Evolutionary conservation across 495 filamentous ascomycete species (phyloP), one percentile per base, ranked within the genome.

Genomic region (Emericellopsis terricola): DNA sequence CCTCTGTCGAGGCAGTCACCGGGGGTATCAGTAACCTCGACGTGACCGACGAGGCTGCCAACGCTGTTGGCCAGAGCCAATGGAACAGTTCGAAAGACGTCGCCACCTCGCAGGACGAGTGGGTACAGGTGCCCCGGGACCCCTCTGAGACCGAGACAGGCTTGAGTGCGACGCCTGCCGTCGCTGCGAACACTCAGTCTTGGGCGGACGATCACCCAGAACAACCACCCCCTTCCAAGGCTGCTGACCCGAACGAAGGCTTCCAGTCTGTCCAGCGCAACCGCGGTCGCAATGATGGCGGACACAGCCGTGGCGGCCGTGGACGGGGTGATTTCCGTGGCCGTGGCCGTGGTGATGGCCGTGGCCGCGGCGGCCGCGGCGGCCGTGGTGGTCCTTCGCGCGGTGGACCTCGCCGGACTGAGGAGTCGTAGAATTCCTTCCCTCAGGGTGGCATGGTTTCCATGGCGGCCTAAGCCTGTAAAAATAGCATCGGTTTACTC

Each of bases 121-220:
- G 75, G 76, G 74, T 85, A 32, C 70, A 82, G 30, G 51, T 57
- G 4, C 71, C 79, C 27, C 78, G 79, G 38, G 54, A 64, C 47
- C 71, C 80, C 24, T 59, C 70, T 23, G 82, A 91, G 52, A 77
- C 78, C 9, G 84, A 89, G 31, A 75, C 65, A 41, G 66, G 69
- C 13, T 45, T 71, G 9, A 48, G 64, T n/a, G 69, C 71, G 8
- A 73, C 68, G 6, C 64, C 73, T 16, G 71, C 68, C 15, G 58
- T 67, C 15, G 50, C 56, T 20, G 51, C 53, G 34, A 68, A 64
- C 38, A 55, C 58, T n/a, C 62, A 66, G 37, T 72, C 69, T 48
- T 79, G 73, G 70, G 73, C 75, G n/a, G 73, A 81, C 43, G 73
- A 77, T 27, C 62, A 71, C 35, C 66, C 68, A 13, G 60, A 65